phyloP scores from a whole-genome alignment of 2,329 filamentous ascomycete species.

The Chrysoporthe deuterocubensis region DNA sequence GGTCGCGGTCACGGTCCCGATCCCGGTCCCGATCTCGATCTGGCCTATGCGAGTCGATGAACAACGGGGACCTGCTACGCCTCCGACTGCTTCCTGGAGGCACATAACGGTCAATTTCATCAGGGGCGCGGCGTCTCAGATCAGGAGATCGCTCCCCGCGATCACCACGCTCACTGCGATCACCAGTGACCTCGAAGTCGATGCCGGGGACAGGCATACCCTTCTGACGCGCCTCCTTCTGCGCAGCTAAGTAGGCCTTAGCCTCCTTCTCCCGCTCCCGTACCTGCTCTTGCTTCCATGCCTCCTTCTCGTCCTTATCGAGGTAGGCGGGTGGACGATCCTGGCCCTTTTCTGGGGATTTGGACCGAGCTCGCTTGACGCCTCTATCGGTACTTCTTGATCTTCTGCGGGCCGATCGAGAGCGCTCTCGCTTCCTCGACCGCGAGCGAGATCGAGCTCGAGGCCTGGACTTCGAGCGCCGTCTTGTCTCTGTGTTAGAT shows the following conservation, averaged over 20 bases:
- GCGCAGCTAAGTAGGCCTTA: conserved; percentile 65
- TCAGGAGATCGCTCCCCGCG: conserved; percentile 43
- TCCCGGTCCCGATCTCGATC: conserved; percentile 41
- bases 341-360: conserved; percentile 37
- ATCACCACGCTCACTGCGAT: conserved; percentile 34
- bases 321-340: conserved; percentile 40
- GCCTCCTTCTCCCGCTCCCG: conserved; percentile 66
- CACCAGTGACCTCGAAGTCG: conserved; percentile 54
- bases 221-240: conserved; percentile 63
- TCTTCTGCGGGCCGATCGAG: conserved; percentile 21
- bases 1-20: conserved; percentile 45
- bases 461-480: conserved; percentile 22
- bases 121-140: conserved; percentile 42
- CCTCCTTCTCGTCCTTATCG: conserved; percentile 55
- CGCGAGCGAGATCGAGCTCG: conserved; percentile 21
- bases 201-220: conserved; percentile 61
- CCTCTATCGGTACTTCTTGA: conserved; percentile 38
- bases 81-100: conserved; percentile 46
- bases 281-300: conserved; percentile 65
- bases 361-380: conserved; percentile 51
- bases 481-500: conserved; percentile 18
- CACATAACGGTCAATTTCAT: conserved; percentile 54
- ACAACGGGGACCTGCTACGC: conserved; percentile 31
- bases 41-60: conserved; percentile 30
- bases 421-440: conserved; percentile 27